phyloP scores from a whole-genome alignment of 2,329 filamentous ascomycete species.

The Tympanopsis confertula region DNA sequence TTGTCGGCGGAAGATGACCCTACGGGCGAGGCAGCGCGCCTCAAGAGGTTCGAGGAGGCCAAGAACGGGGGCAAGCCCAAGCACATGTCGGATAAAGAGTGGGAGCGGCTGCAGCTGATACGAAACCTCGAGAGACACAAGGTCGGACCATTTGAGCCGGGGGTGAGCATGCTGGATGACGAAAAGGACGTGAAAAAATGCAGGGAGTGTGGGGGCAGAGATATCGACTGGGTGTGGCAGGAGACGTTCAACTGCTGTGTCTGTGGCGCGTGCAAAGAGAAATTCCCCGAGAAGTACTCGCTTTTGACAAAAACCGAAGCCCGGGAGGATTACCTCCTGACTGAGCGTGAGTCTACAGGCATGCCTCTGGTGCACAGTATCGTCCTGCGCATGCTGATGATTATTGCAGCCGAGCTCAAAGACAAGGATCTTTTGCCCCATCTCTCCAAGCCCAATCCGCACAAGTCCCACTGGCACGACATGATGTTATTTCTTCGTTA shows the following conservation, averaged over 20 bases:
- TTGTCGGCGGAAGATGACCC: slow-evolving; percentile 85
- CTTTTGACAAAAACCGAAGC: slow-evolving; percentile 94
- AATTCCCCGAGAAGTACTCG: slow-evolving; percentile 81
- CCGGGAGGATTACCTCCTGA: slow-evolving; percentile 86
- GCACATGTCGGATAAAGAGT: slow-evolving; percentile 81
- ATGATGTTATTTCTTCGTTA: slow-evolving; percentile 96
- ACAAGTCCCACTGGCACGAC: slow-evolving; percentile 92
- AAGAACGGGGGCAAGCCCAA: slow-evolving; percentile 59
- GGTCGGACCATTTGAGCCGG: slow-evolving; percentile 77
- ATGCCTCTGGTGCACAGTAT: neutral
- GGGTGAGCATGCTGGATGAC: slow-evolving; percentile 62
- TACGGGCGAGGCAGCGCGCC: slow-evolving; percentile 37
- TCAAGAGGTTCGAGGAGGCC: slow-evolving; percentile 9
- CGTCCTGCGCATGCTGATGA: slow-evolving; percentile 4
- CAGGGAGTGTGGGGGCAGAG: slow-evolving; percentile 67
- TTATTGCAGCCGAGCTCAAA: slow-evolving; percentile 63
- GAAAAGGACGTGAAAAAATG: slow-evolving; percentile 61
- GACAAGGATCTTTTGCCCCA: slow-evolving; percentile 80
- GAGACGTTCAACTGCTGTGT: slow-evolving; percentile 68
- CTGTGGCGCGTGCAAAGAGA: slow-evolving; percentile 79
- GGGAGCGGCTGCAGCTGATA: slow-evolving; percentile 74
- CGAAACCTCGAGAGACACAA: slow-evolving; percentile 62
- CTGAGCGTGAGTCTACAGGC: slow-evolving; percentile 55
- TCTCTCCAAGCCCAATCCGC: slow-evolving; percentile 80
- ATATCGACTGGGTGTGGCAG: slow-evolving; percentile 93